Evolutionary conservation across 2,329 filamentous ascomycete genomes (phyloP), one percentile per base, ranked within the genome.

Genomic region (Penicillium sp.): DNA sequence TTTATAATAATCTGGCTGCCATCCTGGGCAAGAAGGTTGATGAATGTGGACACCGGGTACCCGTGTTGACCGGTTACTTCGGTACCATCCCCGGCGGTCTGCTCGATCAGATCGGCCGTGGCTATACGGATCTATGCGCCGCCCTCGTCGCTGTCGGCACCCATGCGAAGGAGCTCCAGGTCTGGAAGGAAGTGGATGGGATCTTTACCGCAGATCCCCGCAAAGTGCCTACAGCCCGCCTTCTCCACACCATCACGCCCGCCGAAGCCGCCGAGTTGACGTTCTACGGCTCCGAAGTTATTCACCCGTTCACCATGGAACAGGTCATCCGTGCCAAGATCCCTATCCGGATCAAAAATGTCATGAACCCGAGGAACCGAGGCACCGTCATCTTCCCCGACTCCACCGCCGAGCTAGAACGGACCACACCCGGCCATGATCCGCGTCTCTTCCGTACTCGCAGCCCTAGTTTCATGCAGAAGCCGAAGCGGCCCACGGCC

Each of bases 141-240:
- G 90, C 93, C 5, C 76, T 98, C 13, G 85, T 90, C 42, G 89
- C 93, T 1, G 91, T 98, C 8, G 91, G 89, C 3, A 74, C 94
- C n/a, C 77, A 81, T 59, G 93, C 93, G 0, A 75, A 85, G 44
- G 93, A 98, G 69, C 78, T 98, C 42, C 93, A 98, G 69, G 87
- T 98, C 54, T 97, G 93, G 93, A 98, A 98, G 74, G 93, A 98
- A 67, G 93, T 98, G 6, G 93, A 98, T 68, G 90, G 89, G 49
- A 94, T 97, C 64, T 93, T 95, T 70, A 86, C 83, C 1, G 83
- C 84, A 4, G 91, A 96, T 63, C 88, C 88, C 3, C 81, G 86
- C 58, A 94, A 93, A 69, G 88, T 94, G 31, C 90, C 91, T 3
- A 97, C 91, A 0, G 94, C 93, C n/a, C 79, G 86, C 38, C 77